Base-by-base conservation (phyloP, 768 basidiomycete genomes). In the Suillus variegatus region DNA sequence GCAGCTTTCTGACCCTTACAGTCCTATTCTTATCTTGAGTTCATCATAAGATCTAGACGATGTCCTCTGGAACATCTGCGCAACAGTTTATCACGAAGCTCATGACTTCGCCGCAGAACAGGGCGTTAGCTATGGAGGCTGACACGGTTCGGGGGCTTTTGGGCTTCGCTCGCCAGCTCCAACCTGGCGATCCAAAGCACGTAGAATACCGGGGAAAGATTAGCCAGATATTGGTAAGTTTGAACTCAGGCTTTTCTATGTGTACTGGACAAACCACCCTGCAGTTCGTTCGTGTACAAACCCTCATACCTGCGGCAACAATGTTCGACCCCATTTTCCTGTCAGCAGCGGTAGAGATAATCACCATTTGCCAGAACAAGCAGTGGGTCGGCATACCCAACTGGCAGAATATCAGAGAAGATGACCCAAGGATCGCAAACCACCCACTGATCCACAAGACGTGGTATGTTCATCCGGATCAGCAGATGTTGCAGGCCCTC, bases 291-390 rank as follows among this genome's bases (percentile, higher is more conserved):
- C 32, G 54, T 35, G 35, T 55, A 35, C 20, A 35, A 12, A 1
- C 12, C 32, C 32, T 55, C 12, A 6, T 55, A 12, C 5, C 10
- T 6, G 35, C 32, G 10, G 54, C 32, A 13, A 55, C 32, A 13
- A 55, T 55, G 54, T 55, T 55, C 20, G 54, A 55, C 32, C 54
- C 54, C 20, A 55, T 55, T n/a, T 35, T 55, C 12, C 12, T 55
- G 12, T 55, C 32, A 35, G 54, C 32, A 6, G 32, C 8, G 20
- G 20, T 35, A 20, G 54, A 55, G 54, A 35, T 55, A 13, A 55
- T 20, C 32, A n/a, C 32, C 6, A 4, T 55, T 10, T 55, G 54
- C 32, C n/a, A 36, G 20, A 35, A 55, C 20, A 35, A n/a, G 20
- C 20, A 55, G 20, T 55, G 54, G 54, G 12, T 55, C 2, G 20